Evolutionary conservation across 129 eudicot genomes (phyloP), one percentile per base, ranked within the genome.

Genomic region (Chrysanthemum lavandulifolium): DNA sequence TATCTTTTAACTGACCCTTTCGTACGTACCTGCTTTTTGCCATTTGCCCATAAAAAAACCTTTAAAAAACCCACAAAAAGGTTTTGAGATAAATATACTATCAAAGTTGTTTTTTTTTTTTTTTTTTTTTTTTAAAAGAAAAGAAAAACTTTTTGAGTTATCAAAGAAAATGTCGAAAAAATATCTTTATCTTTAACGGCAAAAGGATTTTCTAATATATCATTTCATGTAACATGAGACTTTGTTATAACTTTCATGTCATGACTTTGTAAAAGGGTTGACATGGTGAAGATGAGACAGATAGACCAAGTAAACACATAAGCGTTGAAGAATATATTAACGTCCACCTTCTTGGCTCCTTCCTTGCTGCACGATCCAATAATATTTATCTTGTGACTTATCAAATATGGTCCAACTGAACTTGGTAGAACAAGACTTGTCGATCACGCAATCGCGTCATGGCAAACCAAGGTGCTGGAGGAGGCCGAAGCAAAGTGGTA

Each of bases 401-500:
- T 14, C 2, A 13, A 33, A 25, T 13, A 61, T 61, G 47, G 1
- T 36, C 6, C 6, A 36, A 36, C 6, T 6, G 45, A 1, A 29
- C 60, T 27, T 64, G 59, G 67, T 19, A 52, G 49, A 63, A 49
- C 27, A 73, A 57, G 40, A 56, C 6, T 61, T 61, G 45, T 11
- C 6, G 29, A 13, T 18, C 27, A 31, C 18, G 7, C 61, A 29
- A 71, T 68, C 61, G 6, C 10, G 12, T 48, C 15, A 66, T 58
- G 88, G 79, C 61, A 31, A 60, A 66, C 14, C 19, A 48, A 63
- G 11, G 33, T 27, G 64, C 67, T 18, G 16, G 19, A 61, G 82
- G 69, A 36, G 36, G 74, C 6, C 45, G 45, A 77, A 83, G 49
- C 76, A 86, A 81, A 52, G 84, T 92, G 76, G 96, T 89, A 83